Percentiles rank a stretch among this genome's conserved stretches.
Evolutionary conservation across 805 yeast species (phyloP).

Genomic region (Kodamaea neixiangensis): DNA sequence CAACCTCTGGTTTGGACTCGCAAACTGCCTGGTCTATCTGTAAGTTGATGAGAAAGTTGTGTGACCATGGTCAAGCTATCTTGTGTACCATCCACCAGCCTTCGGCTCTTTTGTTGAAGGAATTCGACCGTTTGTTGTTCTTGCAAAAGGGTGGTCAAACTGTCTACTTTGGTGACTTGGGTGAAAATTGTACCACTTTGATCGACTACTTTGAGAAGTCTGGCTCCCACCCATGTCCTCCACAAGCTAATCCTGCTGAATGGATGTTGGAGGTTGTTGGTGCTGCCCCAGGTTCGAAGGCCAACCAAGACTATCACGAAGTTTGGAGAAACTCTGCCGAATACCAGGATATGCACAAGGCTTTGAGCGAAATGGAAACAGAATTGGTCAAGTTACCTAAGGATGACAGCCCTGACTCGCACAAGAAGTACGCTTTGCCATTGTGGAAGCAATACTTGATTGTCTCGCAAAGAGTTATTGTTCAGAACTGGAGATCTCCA

Average conservation of each 20-base stretch:
- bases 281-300: constrained; percentile 79
- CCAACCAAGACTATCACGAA: constrained; percentile 68
- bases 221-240: constrained; percentile 41
- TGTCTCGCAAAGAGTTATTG: constrained; percentile 33
- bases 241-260: constrained; percentile 51
- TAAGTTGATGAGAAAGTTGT: constrained; percentile 40
- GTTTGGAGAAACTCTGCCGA: constrained; percentile 77
- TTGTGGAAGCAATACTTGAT: constrained; percentile 24
- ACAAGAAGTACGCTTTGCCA: constrained; percentile 31
- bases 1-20: constrained; percentile 46
- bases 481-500: constrained; percentile 38
- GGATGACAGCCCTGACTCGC: constrained; percentile 21
- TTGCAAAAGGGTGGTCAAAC: constrained; percentile 54
- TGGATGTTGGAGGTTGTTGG: constrained; percentile 90
- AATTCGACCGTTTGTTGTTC: constrained; percentile 70
- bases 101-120: constrained; percentile 74
- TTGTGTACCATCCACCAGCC: constrained; percentile 78
- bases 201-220: constrained; percentile 37
- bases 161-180: constrained; percentile 44
- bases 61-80: constrained; percentile 43
- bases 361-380: constrained; percentile 62
- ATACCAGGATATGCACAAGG: constrained; percentile 55
- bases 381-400: constrained; percentile 42
- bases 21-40: constrained; percentile 47
- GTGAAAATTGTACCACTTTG: constrained; percentile 30